These are phyloP conservation scores for Gryganskiella cystojenkinii DNA, from an alignment of 192 early-diverging fungal genomes.

Conservation along the genomic window DNA sequence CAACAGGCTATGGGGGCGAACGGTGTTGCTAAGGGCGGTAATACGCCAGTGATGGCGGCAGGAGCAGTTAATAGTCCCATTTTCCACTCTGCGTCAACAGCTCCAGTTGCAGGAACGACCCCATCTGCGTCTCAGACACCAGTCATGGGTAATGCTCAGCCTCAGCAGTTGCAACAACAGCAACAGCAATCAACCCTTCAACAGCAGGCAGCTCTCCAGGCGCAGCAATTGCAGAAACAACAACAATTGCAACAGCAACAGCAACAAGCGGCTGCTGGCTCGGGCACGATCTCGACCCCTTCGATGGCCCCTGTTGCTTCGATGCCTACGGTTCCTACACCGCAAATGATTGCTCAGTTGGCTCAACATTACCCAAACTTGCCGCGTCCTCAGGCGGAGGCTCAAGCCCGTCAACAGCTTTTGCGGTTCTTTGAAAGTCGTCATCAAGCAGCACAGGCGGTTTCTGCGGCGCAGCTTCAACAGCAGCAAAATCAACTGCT, in stretches of 20 bases:
- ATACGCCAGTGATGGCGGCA: slow-evolving; percentile 38
- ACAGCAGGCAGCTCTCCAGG: slow-evolving; percentile 45
- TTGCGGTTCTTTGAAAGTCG: slow-evolving; percentile 52
- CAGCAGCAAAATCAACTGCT: slow-evolving; percentile 10
- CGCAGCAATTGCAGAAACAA: slow-evolving; percentile 30
- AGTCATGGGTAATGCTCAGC: slow-evolving; percentile 46
- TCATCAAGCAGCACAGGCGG: slow-evolving; percentile 30
- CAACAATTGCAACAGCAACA: slow-evolving; percentile 40
- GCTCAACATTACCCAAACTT: slow-evolving; percentile 40
- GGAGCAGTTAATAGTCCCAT: slow-evolving; percentile 38
- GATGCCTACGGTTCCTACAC: slow-evolving; percentile 36
- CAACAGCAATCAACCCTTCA: slow-evolving; percentile 43
- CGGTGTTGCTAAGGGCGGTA: slow-evolving; percentile 23
- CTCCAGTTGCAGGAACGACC: slow-evolving; percentile 20
- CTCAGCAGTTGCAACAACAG: slow-evolving; percentile 47
- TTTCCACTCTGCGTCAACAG: slow-evolving; percentile 31
- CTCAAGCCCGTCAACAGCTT: slow-evolving; percentile 50
- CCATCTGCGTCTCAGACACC: slow-evolving; percentile 34
- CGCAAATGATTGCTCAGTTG: slow-evolving; percentile 46
- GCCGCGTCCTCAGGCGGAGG: slow-evolving; percentile 38
- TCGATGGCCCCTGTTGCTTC: slow-evolving; percentile 25
- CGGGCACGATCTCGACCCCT: slow-evolving; percentile 20
- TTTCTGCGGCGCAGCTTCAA: slow-evolving; percentile 12
- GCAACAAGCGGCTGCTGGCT: slow-evolving; percentile 32
- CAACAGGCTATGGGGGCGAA: slow-evolving; percentile 22